A percentile compares a stretch with the other conserved stretches of the same genome.
These are phyloP conservation scores for Tulasnella sp. DNA, from an alignment of 768 basidiomycete genomes.

Conservation along the genomic window DNA sequence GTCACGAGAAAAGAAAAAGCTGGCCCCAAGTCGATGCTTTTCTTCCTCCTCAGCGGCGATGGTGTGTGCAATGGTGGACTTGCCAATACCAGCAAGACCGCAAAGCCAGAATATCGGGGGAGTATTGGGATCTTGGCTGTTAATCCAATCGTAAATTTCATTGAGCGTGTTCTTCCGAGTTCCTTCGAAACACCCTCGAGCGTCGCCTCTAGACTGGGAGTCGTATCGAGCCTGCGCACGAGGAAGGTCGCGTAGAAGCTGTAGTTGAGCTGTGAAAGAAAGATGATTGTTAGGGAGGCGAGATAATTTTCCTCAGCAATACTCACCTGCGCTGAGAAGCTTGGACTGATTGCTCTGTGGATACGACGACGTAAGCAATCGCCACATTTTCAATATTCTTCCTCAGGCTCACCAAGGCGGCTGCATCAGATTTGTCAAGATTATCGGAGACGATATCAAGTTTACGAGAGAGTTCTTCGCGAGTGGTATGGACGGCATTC, in stretches of 20 bases:
- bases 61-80: constrained; percentile 48
- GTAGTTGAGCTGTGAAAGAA: constrained; percentile 8
- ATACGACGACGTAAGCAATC: not conserved
- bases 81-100: constrained; percentile 48
- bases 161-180: constrained; percentile 9
- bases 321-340: not conserved
- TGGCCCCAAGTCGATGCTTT: constrained; percentile 43
- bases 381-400: not conserved
- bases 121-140: not conserved
- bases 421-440: not conserved
- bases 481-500: not conserved
- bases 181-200: constrained; percentile 19
- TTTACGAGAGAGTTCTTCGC: not conserved
- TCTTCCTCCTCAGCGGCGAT: constrained; percentile 41
- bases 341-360: not conserved
- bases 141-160: constrained; percentile 5
- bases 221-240: constrained; percentile 27
- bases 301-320: not conserved
- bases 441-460: not conserved
- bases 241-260: constrained; percentile 17
- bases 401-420: not conserved
- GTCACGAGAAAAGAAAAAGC: constrained; percentile 45
- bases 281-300: no score
- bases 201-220: constrained; percentile 12
- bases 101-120: constrained; percentile 42